These are phyloP conservation scores for Fusarium guadeloupense DNA, from an alignment of 2,329 filamentous ascomycete genomes.

Conservation along the genomic window DNA sequence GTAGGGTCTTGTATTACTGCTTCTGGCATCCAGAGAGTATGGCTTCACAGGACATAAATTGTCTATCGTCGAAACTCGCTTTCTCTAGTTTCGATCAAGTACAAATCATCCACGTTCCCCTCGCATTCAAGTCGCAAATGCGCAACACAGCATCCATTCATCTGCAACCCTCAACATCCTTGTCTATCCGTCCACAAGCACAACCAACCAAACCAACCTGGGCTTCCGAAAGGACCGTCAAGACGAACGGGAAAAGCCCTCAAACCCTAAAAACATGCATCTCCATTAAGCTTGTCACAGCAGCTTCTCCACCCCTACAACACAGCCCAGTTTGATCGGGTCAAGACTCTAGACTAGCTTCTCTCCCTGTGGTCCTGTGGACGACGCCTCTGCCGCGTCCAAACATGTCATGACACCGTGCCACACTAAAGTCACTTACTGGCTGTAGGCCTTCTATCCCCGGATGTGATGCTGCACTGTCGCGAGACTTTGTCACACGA, in stretches of 20 bases:
- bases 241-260: conserved; percentile 25
- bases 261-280: conserved; percentile 37
- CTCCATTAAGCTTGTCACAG: conserved; percentile 36
- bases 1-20: conserved; percentile 6
- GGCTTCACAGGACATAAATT: conserved; percentile 15
- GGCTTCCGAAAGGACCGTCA: conserved; percentile 21
- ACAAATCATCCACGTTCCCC: conserved; percentile 20
- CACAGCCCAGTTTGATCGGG: conserved; percentile 6
- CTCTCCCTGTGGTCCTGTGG: conserved; percentile 11
- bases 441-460: conserved; percentile 2
- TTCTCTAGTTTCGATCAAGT: background rate
- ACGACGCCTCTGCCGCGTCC: conserved; percentile 33
- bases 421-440: background rate
- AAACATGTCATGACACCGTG: conserved; percentile 31
- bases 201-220: conserved; percentile 9
- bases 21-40: background rate
- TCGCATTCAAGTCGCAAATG: conserved; percentile 10
- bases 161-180: conserved; percentile 12
- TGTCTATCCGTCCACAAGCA: conserved; percentile 7
- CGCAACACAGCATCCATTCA: conserved; percentile 24
- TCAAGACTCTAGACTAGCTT: conserved; percentile 7
- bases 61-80: conserved; percentile 12
- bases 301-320: conserved; percentile 13
- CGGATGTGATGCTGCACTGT: conserved; percentile 15
- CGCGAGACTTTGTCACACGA: conserved; percentile 32